Evolutionary conservation across 495 filamentous ascomycete genomes (phyloP), one percentile per base, ranked within the genome.

Genomic region (Paragyromitra xinjiangensis): DNA sequence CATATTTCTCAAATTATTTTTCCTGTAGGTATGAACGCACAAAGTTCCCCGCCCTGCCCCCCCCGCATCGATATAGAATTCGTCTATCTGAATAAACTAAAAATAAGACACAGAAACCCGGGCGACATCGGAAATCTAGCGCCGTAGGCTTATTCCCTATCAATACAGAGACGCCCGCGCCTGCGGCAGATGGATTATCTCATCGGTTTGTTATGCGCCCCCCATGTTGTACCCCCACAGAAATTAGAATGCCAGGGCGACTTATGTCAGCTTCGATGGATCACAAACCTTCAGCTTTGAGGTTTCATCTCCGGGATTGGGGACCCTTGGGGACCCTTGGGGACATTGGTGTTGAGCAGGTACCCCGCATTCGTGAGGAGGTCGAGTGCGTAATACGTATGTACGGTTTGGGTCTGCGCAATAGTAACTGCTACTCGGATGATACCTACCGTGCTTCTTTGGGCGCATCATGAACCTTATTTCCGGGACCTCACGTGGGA

Each of bases 401-500:
- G 58, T 62, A 34, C 29, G 29, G 29, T 34, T 34, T 58, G 55
- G 55, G 26, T 6, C 22, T 7, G 26, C 55, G 55, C 55, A 58
- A 58, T 58, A 19, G 34, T 4, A 39, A 55, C 51, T 67, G 64
- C 24, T 58, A 29, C 55, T n/a, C 55, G 55, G 26, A 55, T 55
- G 51, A 55, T 55, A 55, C 51, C 55, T 55, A 55, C 51, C 55
- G 26, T 12, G 9, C 44, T 66, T 14, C 40, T 48, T 39, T 66
- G 29, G 34, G 64, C n/a, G 34, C 34, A 55, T 37, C 37, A 42
- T 50, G 55, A 62, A 75, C 71, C 64, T 39, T 61, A 53, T 22
- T 42, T 39, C 44, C 11, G 71, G 71, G 64, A 40, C 62, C 53
- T 62, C 71, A 62, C 71, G 71, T 69, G 71, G 71, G 45, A 34